Base-by-base conservation (phyloP, 768 basidiomycete genomes). In the Phanerochaete sordida region DNA sequence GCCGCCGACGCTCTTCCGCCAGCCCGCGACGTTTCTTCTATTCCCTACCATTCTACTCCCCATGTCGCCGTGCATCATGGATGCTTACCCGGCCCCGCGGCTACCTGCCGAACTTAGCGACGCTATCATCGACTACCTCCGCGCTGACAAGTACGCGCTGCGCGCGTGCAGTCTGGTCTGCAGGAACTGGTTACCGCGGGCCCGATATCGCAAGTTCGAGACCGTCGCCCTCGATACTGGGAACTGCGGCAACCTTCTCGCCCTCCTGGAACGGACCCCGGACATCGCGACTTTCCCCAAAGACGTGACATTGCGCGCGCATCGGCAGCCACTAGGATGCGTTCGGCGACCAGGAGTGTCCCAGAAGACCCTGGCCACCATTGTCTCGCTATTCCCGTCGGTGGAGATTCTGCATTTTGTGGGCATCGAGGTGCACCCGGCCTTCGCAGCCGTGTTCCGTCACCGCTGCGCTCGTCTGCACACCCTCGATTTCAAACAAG, bases 61-160 rank as follows among this genome's bases (percentile, higher is more conserved):
- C 45, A 46, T 44, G 43, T 45, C 37, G 55, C 11, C 23, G 26
- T 4, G n/a, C 37, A 21, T 16, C 11, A 39, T 31, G 11, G 28
- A 48, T 15, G 27, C 8, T 51, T 39, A 51, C 60, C 45, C 55
- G 35, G 46, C 33, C 55, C 54, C 60, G 21, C 54, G 56, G 37
- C 49, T 69, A 3, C 66, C 68, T 26, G 30, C 54, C 12, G 70
- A 71, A 47, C 37, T 70, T 26, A 27, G 46, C 27, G 66, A 68
- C 49, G 23, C 23, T 31, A 64, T 68, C 46, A 60, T 70, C 56
- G 65, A 67, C 62, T 56, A 57, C 48, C 63, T 69, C 23, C 62
- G 56, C 30, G 59, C 51, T 45, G 64, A 66, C 49, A 11, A 28
- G 1, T 23, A 24, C 4, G 60, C 67, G 3, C 62, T 70, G 3